Percentiles rank a stretch among this genome's conserved stretches.
These are phyloP conservation scores for Stagonosporopsis tanaceti DNA, from an alignment of 2,329 filamentous ascomycete species.

Conservation along the genomic window DNA sequence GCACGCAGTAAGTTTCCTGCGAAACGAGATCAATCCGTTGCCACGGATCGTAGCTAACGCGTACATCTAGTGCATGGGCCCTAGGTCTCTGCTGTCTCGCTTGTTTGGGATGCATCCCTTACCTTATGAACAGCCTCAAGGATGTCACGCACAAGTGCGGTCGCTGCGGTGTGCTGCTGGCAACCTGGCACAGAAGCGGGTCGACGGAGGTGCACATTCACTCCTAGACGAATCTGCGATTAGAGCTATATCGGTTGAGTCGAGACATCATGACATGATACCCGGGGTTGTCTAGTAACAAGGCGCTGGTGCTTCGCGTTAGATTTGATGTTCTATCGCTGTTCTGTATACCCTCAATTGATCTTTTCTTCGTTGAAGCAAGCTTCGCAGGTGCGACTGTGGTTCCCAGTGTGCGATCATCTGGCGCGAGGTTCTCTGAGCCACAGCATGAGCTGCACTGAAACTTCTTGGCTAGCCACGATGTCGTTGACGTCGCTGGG, in stretches of 20 bases:
- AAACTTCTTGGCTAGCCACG: no score
- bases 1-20: slow-evolving; percentile 50
- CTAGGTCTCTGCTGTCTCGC: slow-evolving; percentile 53
- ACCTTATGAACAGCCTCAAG: slow-evolving; percentile 57
- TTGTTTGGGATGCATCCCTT: slow-evolving; percentile 59
- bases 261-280: background rate
- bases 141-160: slow-evolving; percentile 60
- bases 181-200: slow-evolving; percentile 59
- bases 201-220: slow-evolving; percentile 56
- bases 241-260: background rate
- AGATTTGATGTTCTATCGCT: background rate
- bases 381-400: background rate
- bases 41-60: slow-evolving; percentile 12
- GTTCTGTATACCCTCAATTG: background rate
- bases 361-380: background rate
- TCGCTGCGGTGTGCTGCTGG: slow-evolving; percentile 55
- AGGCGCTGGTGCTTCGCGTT: background rate
- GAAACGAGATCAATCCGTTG: background rate
- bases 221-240: slow-evolving; percentile 24
- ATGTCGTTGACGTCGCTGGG: no score
- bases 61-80: slow-evolving; percentile 54
- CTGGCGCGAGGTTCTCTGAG: no score
- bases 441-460: no score
- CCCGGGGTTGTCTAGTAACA: background rate
- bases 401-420: background rate